Conservation (phyloP, 2,329 filamentous ascomycete genomes). For the Endocalyx cinctus region DNA sequence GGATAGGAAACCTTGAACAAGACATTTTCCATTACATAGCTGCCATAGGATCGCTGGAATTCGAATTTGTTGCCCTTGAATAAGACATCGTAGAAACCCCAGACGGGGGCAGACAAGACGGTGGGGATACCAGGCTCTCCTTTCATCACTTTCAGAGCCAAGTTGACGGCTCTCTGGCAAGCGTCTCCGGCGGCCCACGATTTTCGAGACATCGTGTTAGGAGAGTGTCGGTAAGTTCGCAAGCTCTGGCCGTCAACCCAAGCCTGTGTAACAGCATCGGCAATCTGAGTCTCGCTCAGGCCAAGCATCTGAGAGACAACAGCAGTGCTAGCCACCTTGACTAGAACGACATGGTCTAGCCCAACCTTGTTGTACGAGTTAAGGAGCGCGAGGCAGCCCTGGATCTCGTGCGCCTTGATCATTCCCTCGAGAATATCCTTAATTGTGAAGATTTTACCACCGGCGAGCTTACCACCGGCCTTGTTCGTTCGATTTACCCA, state of each 20-base stretch:
- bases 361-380: slow-evolving; percentile 99
- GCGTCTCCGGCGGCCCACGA: slow-evolving; percentile 98
- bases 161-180: slow-evolving; percentile 90
- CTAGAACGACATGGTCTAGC: slow-evolving; percentile 92
- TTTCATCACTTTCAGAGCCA: slow-evolving; percentile 84
- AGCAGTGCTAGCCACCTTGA: slow-evolving; percentile 94
- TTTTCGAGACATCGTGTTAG: slow-evolving; percentile 99
- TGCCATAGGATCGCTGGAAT: slow-evolving; percentile 94
- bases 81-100: slow-evolving; percentile 98
- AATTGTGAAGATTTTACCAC: slow-evolving; percentile 83
- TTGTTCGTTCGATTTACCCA: slow-evolving; percentile 92
- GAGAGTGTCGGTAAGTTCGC: slow-evolving; percentile 93
- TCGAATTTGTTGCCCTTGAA: slow-evolving; percentile 95
- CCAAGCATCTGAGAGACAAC: slow-evolving; percentile 95
- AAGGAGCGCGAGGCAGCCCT: slow-evolving; percentile 91
- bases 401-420: slow-evolving; percentile 99
- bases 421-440: slow-evolving; percentile 91
- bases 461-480: slow-evolving; percentile 71
- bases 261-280: slow-evolving; percentile 92
- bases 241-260: slow-evolving; percentile 96
- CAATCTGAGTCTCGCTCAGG: slow-evolving; percentile 82
- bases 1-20: slow-evolving; percentile 99
- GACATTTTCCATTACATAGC: slow-evolving; percentile 99
- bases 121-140: slow-evolving; percentile 90
- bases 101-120: slow-evolving; percentile 84